Evolutionary conservation across 306 rosid species (phyloP), one percentile per base, ranked within the genome.

Genomic region (Delonix regia): DNA sequence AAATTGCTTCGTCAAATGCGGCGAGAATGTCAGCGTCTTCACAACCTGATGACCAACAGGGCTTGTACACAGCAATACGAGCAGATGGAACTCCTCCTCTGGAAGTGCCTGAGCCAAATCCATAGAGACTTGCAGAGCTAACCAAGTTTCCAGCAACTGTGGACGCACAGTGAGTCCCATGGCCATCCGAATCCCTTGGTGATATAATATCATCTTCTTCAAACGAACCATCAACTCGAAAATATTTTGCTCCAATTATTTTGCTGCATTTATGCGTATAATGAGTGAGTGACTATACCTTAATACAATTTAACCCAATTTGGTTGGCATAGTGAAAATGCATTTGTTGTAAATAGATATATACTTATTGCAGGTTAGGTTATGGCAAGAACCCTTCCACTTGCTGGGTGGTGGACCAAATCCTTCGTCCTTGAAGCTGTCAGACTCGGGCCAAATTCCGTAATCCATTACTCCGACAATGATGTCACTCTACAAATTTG

Each of bases 141-240:
- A 83, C 88, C 0, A 36, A 27, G 34, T 68, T 68, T 14, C 88
- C 88, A 0, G 87, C 85, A 1, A 66, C 81, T 0, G 78, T 87
- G 5, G 91, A 87, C 49, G 91, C 83, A 1, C 73, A 57, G 49
- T 87, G 91, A 2, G 89, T 85, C 2, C 91, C 89, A 5, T 85
- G 91, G 0, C 89, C 86, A 0, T 13, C 0, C 2, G 73, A 9
- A 62, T 87, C 90, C 71, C 85, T 82, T 11, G 90, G 88, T 2
- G 86, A 79, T 36, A 16, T 1, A 24, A 67, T 8, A 25, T 84
- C 86, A 2, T 16, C 36, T 24, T 51, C 5, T 0, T 3, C 5
- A 74, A 5, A 42, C 4, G 0, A 0, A 8, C 45, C 59, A 53
- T 38, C 57, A 1, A 47, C 56, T 0, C 52, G 82, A 49, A 79